Evolutionary conservation across 768 basidiomycete species (phyloP).

Genomic region (Dictyophora rubrovolvata): DNA sequence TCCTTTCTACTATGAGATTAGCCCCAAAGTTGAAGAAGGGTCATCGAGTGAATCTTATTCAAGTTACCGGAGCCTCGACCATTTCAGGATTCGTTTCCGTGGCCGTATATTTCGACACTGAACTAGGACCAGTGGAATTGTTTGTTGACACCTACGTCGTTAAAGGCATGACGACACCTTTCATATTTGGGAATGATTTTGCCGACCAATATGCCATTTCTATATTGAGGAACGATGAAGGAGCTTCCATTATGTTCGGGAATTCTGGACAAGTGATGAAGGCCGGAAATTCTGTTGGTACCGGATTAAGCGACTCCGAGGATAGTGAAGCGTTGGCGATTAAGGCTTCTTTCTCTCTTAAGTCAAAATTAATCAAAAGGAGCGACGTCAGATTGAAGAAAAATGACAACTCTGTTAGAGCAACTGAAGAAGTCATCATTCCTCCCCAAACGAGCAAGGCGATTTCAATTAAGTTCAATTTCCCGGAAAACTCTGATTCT

Average conservation of each 20-base stretch:
- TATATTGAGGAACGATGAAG: constrained; percentile 13
- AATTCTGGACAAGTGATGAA: background rate
- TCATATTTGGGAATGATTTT: constrained; percentile 18
- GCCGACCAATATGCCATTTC: constrained; percentile 25
- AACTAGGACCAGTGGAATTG: constrained; percentile 17
- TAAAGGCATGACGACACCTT: too few relatives aligned
- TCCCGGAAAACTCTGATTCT: background rate
- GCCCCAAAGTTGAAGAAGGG: constrained; percentile 17
- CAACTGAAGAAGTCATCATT: background rate
- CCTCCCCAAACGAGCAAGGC: background rate
- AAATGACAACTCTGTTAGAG: background rate
- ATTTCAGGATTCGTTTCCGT: constrained; percentile 22
- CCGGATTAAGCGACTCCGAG: background rate
- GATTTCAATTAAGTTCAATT: background rate
- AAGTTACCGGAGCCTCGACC: constrained; percentile 21
- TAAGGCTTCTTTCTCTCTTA: background rate
- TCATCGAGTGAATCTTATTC: constrained; percentile 21
- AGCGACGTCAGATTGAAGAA: background rate
- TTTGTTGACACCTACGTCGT: constrained; percentile 22
- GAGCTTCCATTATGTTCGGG: constrained; percentile 13
- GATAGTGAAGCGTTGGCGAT: constrained; percentile 1
- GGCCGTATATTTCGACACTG: constrained; percentile 18
- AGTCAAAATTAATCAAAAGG: too few relatives aligned
- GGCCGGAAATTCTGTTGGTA: background rate
- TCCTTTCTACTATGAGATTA: background rate